Conservation (phyloP, 805 yeast genomes). For the Wilhelminamyces savonicus region DNA sequence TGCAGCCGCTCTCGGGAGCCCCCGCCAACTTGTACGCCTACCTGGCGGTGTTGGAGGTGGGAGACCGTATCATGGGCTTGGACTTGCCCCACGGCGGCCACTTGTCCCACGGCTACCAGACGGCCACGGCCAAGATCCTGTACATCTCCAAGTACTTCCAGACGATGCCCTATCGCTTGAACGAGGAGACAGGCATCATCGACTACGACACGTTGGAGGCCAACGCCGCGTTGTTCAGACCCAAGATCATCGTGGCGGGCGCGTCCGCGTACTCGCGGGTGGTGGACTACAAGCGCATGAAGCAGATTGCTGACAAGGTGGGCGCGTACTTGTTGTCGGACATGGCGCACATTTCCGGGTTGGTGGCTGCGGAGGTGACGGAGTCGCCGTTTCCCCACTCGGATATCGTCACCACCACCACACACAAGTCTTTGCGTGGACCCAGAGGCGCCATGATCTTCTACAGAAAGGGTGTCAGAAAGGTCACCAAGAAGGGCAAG, state of each 20-base stretch:
- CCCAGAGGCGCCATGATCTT: conserved; percentile 99
- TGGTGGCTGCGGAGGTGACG: conserved; percentile 90
- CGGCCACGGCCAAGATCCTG: conserved; percentile 82
- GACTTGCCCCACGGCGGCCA: conserved; percentile 99
- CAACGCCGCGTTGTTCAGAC: conserved; percentile 83
- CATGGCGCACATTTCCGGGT: conserved; percentile 97
- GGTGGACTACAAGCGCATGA: conserved; percentile 86
- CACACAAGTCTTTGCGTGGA: conserved; percentile 96
- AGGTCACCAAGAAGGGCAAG: conserved; percentile 78
- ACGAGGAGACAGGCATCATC: conserved; percentile 80
- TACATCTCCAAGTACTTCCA: conserved; percentile 91
- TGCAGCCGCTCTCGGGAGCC: conserved; percentile 93
- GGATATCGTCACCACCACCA: conserved; percentile 95
- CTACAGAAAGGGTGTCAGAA: conserved; percentile 90
- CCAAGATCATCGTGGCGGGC: conserved; percentile 93
- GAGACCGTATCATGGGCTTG: conserved; percentile 96
- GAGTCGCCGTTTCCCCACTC: conserved; percentile 91
- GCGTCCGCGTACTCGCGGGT: conserved; percentile 92
- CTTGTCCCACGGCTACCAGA: conserved; percentile 94
- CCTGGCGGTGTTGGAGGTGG: conserved; percentile 91
- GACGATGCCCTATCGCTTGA: conserved; percentile 94
- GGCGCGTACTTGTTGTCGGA: conserved; percentile 91
- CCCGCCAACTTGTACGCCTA: conserved; percentile 97
- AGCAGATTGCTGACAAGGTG: conserved; percentile 83
- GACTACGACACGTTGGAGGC: conserved; percentile 85